These are phyloP conservation scores for Aspergillus melleus DNA, from an alignment of 2,329 filamentous ascomycete genomes.

Conservation along the genomic window DNA sequence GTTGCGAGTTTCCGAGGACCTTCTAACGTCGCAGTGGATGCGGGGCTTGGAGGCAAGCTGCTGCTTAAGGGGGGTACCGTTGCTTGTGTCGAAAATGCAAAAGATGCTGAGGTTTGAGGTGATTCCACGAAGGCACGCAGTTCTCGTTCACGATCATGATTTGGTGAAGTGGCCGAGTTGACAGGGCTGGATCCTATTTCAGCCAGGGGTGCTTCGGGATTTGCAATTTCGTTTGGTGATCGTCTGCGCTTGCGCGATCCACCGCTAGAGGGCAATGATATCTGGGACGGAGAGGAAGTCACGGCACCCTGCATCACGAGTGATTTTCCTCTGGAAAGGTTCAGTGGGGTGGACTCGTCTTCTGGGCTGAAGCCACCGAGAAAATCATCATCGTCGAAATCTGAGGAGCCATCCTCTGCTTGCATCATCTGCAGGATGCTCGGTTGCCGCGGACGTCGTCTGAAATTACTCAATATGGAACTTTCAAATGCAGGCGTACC, in stretches of 20 bases:
- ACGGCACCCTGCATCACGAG: slow-evolving; percentile 22
- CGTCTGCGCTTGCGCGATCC: slow-evolving; percentile 42
- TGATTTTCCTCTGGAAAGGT: slow-evolving; percentile 35
- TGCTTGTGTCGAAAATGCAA: slow-evolving; percentile 34
- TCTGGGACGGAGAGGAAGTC: slow-evolving; percentile 25
- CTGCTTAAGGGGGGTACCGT: slow-evolving; percentile 42
- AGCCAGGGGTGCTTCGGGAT: slow-evolving; percentile 25
- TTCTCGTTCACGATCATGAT: not conserved
- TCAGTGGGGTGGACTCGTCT: slow-evolving; percentile 48
- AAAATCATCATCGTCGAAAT: slow-evolving; percentile 42
- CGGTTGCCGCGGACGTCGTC: slow-evolving; percentile 43
- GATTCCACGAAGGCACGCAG: slow-evolving; percentile 8
- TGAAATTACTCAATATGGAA: slow-evolving; percentile 47
- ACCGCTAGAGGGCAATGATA: slow-evolving; percentile 26
- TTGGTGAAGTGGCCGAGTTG: slow-evolving; percentile 14
- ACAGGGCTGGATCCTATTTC: slow-evolving; percentile 21
- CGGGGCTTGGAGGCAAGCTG: slow-evolving; percentile 26
- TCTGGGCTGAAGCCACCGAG: slow-evolving; percentile 44
- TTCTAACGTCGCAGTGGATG: not conserved
- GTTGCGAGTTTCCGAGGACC: not conserved
- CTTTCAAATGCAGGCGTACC: slow-evolving; percentile 45
- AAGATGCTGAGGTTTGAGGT: slow-evolving; percentile 13
- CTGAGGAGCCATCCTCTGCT: slow-evolving; percentile 39
- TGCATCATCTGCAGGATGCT: slow-evolving; percentile 49
- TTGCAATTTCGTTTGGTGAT: slow-evolving; percentile 27